A percentile compares a stretch with the other conserved stretches of the same genome.
Conservation (phyloP, 805 yeast genomes). For the Babjeviella inositovora region DNA sequence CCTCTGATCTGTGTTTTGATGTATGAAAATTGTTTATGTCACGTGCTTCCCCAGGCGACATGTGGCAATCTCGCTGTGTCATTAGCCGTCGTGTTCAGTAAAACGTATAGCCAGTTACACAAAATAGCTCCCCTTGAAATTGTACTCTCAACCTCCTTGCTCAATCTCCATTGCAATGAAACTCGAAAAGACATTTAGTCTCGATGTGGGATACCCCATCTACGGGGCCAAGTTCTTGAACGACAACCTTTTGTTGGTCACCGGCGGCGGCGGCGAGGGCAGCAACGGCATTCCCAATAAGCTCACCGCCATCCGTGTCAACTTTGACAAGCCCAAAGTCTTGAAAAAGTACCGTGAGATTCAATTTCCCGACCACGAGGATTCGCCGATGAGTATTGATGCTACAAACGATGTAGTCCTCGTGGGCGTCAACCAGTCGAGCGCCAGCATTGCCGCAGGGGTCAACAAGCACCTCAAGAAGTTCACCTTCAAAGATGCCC, state of each 20-base stretch:
- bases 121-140: too few species aligned
- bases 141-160: too few species aligned
- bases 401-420: slow-evolving; percentile 34
- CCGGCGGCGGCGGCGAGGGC: slow-evolving; percentile 97
- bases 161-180: slow-evolving; percentile 1
- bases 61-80: too few species aligned
- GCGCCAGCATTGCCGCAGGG: slow-evolving; percentile 38
- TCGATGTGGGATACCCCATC: slow-evolving; percentile 56
- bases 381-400: slow-evolving; percentile 79
- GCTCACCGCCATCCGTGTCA: slow-evolving; percentile 46
- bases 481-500: slow-evolving; percentile 21
- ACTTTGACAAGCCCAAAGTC: slow-evolving; percentile 27
- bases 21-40: too few species aligned
- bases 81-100: too few species aligned
- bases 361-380: slow-evolving; percentile 46
- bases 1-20: too few species aligned
- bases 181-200: slow-evolving; percentile 14
- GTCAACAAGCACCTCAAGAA: slow-evolving; percentile 61
- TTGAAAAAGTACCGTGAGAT: slow-evolving; percentile 51
- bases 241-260: slow-evolving; percentile 43
- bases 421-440: slow-evolving; percentile 64
- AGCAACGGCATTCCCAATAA: slow-evolving; percentile 80
- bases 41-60: too few species aligned
- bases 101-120: too few species aligned
- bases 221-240: slow-evolving; percentile 63